These are phyloP conservation scores for Penicillium sp. DNA, from an alignment of 2,329 filamentous ascomycete genomes.

Conservation along the genomic window DNA sequence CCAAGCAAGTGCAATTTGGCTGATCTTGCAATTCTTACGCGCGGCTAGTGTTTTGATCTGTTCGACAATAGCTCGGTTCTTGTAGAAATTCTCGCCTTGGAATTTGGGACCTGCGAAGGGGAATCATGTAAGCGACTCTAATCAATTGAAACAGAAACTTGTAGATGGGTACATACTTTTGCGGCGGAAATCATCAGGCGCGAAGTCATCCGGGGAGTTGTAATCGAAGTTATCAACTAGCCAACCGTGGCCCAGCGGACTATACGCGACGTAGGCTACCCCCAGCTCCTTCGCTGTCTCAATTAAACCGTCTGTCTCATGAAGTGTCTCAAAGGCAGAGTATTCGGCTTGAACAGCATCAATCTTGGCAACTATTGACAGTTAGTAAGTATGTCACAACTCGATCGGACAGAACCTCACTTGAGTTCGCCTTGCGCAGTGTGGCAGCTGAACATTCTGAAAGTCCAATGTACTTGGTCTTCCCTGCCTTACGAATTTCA, in stretches of 20 bases:
- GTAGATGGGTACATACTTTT: slow-evolving; percentile 26
- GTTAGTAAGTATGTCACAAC: slow-evolving; percentile 7
- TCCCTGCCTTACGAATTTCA: slow-evolving; percentile 47
- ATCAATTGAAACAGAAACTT: neutral
- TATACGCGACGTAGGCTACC: slow-evolving; percentile 49
- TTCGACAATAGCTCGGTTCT: slow-evolving; percentile 44
- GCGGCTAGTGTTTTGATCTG: slow-evolving; percentile 44
- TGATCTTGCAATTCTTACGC: slow-evolving; percentile 34
- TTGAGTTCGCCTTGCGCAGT: slow-evolving; percentile 47
- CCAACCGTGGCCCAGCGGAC: slow-evolving; percentile 50
- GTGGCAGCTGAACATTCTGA: slow-evolving; percentile 50
- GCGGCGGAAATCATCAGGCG: slow-evolving; percentile 43
- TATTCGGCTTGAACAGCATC: slow-evolving; percentile 51
- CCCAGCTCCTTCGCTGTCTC: slow-evolving; percentile 44
- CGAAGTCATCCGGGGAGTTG: slow-evolving; percentile 50
- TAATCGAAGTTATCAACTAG: slow-evolving; percentile 47
- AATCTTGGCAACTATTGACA: slow-evolving; percentile 45
- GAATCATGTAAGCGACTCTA: neutral
- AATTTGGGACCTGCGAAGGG: slow-evolving; percentile 26
- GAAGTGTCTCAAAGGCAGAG: slow-evolving; percentile 45
- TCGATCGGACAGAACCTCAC: slow-evolving; percentile 25
- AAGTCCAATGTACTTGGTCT: slow-evolving; percentile 52
- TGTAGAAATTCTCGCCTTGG: slow-evolving; percentile 49
- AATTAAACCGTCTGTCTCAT: slow-evolving; percentile 44
- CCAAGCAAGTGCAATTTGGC: slow-evolving; percentile 45